A percentile compares a stretch with the other conserved stretches of the same genome.
phyloP scores from a whole-genome alignment of 139 green algal species.

The Chlamydomonas sp. region DNA sequence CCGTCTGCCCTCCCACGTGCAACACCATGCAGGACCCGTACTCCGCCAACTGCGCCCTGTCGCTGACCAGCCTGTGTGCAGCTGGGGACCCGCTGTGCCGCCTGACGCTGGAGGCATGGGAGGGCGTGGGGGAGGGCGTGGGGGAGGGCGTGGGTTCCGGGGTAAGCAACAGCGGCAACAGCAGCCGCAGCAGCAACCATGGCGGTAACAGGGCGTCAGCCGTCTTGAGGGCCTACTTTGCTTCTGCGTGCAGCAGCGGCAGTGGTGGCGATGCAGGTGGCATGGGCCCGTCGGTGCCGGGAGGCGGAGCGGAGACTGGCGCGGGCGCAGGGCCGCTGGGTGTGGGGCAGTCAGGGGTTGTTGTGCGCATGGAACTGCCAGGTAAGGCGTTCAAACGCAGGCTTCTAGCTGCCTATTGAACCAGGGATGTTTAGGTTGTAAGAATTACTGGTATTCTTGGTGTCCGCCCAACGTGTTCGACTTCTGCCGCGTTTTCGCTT shows the following conservation, averaged over 20 bases:
- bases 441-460: too few species aligned
- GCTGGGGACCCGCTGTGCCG: conserved; percentile 31
- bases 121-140: neutral
- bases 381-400: neutral
- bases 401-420: too few species aligned
- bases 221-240: too few species aligned
- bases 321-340: neutral
- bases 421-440: too few species aligned
- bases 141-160: too few species aligned
- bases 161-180: too few species aligned
- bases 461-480: too few species aligned
- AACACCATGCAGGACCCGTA: conserved; percentile 6
- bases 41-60: conserved; percentile 30
- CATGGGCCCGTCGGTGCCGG: neutral
- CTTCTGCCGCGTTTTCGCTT: too few species aligned
- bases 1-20: neutral
- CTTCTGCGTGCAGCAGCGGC: too few species aligned
- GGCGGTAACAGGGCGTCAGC: too few species aligned
- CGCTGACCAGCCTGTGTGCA: conserved; percentile 20
- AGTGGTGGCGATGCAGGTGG: too few species aligned
- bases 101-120: conserved; percentile 27
- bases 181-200: too few species aligned
- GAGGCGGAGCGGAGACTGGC: neutral
- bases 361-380: conserved; percentile 15
- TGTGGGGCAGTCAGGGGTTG: neutral